Conservation (phyloP, 1,139 yeast species). For the Kodamaea sp. region DNA sequence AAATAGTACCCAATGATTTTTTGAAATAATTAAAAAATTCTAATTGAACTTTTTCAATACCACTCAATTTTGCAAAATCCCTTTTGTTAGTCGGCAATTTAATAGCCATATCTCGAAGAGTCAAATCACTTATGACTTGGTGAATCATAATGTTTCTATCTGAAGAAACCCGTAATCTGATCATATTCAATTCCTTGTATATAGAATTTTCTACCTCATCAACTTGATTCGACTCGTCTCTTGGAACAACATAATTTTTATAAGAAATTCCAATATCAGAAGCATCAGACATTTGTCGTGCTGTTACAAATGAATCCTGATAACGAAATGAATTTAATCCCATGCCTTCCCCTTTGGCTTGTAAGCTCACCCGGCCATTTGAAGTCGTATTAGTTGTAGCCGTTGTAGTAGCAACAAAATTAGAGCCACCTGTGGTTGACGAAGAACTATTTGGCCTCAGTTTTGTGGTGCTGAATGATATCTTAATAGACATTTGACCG, state of each 20-base stretch:
- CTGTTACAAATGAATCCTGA: slow-evolving; percentile 29
- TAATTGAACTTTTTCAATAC: slow-evolving; percentile 36
- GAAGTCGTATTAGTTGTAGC: neutral
- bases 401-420: neutral
- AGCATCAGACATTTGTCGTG: slow-evolving; percentile 18
- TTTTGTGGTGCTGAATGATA: slow-evolving; percentile 23
- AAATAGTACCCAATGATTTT: slow-evolving; percentile 35
- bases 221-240: slow-evolving; percentile 31
- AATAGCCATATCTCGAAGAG: slow-evolving; percentile 53
- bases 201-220: slow-evolving; percentile 11
- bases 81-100: slow-evolving; percentile 50
- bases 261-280: slow-evolving; percentile 2
- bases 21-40: slow-evolving; percentile 48
- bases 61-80: slow-evolving; percentile 46
- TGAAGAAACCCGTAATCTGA: slow-evolving; percentile 43
- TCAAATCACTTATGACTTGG: slow-evolving; percentile 45
- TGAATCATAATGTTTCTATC: slow-evolving; percentile 38
- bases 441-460: slow-evolving; percentile 5
- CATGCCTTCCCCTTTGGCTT: slow-evolving; percentile 5
- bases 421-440: neutral
- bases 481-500: slow-evolving; percentile 42
- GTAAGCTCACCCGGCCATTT: slow-evolving; percentile 3
- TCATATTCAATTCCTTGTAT: slow-evolving; percentile 41
- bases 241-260: slow-evolving; percentile 11
- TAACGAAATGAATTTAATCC: slow-evolving; percentile 15